Evolutionary conservation across 176 grass and related monocot species (phyloP), one percentile per base, ranked within the genome.

Genomic region (Avena eriantha): DNA sequence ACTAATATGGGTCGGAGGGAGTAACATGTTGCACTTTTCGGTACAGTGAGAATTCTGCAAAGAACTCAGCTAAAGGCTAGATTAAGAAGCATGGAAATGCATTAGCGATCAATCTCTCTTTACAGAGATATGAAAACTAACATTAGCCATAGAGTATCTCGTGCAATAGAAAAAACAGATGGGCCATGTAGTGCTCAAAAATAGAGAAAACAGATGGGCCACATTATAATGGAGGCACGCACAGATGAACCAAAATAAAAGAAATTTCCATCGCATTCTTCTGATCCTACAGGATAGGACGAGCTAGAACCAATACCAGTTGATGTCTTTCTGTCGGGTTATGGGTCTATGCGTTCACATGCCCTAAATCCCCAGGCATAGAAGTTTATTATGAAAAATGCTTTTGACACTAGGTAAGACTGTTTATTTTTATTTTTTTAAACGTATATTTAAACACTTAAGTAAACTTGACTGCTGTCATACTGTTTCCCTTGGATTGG

Each of bases 11-110:
- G n/a, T n/a, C n/a, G n/a, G n/a, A n/a, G n/a, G n/a, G n/a, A n/a
- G n/a, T n/a, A n/a, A n/a, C n/a, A n/a, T n/a, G 39, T 63, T 34
- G 41, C 71, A 86, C 24, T 63, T 77, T 86, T 54, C 63, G 82
- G 48, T 63, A 45, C 15, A 60, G 41, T 85, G 12, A n/a, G 55
- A 46, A 82, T 60, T 49, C 59, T 78, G 33, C 46, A 82, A 86
- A 43, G 29, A 9, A 76, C 49, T 71, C 17, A 61, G 29, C 72
- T 61, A 29, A 90, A 69, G 10, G 69, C 26, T 34, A 89, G 69
- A 18, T 86, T 77, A 90, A 90, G 33, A 51, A 51, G 46, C 33
- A 39, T 57, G 14, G 7, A 75, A 26, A 75, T 49, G n/a, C 13
- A 49, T 26, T 55, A 54, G 72, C 23, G 34, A 80, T 19, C 24